Conservation (phyloP, 1,139 yeast genomes). For the Spencermartinsiella ligniputridi region DNA sequence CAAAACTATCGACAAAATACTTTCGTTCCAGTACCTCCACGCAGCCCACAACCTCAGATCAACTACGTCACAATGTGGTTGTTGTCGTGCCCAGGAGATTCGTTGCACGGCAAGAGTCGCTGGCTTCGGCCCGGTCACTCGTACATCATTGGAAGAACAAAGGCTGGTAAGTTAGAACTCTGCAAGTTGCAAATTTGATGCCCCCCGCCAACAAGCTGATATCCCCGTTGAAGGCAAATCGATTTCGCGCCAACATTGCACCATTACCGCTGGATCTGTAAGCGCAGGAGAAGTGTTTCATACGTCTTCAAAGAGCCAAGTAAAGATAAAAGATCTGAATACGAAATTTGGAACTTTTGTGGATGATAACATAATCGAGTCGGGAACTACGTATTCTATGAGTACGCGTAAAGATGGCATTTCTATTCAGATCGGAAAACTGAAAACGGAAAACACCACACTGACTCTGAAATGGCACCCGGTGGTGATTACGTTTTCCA, state of each 20-base stretch:
- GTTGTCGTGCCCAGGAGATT: neutral
- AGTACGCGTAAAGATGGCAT: constrained; percentile 6
- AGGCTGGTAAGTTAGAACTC: constrained; percentile 6
- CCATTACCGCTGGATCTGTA: constrained; percentile 15
- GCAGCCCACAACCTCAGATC: too few species aligned
- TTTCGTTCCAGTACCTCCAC: too few species aligned
- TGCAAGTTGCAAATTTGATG: neutral
- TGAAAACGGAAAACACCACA: constrained; percentile 6
- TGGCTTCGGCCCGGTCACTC: constrained; percentile 22
- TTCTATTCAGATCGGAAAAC: constrained; percentile 8
- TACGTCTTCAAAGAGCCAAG: constrained; percentile 17
- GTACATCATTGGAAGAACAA: constrained; percentile 16
- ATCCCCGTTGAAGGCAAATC: constrained; percentile 20
- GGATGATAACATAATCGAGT: constrained; percentile 9
- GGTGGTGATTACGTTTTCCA: constrained; percentile 15
- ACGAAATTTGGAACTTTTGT: constrained; percentile 27
- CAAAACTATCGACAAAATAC: too few species aligned
- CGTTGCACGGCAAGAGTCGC: constrained; percentile 10
- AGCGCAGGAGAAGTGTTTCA: constrained; percentile 15
- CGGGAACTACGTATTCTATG: constrained; percentile 7
- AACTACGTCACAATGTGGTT: neutral
- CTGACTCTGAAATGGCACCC: constrained; percentile 15
- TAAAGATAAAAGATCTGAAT: constrained; percentile 22
- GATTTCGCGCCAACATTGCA: constrained; percentile 26
- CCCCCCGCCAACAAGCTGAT: constrained; percentile 8